Percentiles rank a stretch among this genome's conserved stretches.
Evolutionary conservation across 169 alveolate genomes (phyloP).

Genomic region (Neospora caninum): DNA sequence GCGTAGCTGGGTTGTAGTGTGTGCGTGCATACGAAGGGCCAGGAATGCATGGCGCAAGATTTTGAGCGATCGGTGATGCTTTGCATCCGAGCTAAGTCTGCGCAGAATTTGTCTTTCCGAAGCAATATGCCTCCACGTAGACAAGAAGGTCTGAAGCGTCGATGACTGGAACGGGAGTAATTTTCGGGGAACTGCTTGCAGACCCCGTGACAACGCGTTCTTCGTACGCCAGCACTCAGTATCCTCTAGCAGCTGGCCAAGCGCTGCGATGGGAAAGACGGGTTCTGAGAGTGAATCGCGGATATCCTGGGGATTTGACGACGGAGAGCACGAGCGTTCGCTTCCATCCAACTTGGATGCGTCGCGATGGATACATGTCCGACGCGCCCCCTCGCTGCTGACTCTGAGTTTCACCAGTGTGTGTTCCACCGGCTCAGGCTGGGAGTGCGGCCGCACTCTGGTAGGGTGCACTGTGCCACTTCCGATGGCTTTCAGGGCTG

Average conservation of each 20-base stretch:
- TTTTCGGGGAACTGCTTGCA: not conserved
- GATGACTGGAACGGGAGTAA: slow-evolving; percentile 4
- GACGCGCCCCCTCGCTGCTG: not conserved
- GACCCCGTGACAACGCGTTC: not conserved
- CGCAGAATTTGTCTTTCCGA: not conserved
- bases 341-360: not conserved
- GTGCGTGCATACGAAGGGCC: not conserved
- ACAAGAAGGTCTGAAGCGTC: not conserved
- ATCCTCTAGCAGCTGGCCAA: not conserved
- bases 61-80: not conserved
- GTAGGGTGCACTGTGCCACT: not conserved
- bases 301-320: not conserved
- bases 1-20: not conserved
- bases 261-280: not conserved
- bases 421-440: not conserved
- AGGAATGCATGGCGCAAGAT: not conserved
- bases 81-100: not conserved
- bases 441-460: not conserved
- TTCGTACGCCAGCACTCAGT: not conserved
- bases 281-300: not conserved
- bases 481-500: not conserved
- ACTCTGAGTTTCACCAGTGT: not conserved
- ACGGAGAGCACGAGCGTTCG: not conserved
- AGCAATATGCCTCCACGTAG: not conserved
- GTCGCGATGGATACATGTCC: not conserved